phyloP scores from a whole-genome alignment of 805 yeast genomes.

The Schwanniomyces vanrijiae region DNA sequence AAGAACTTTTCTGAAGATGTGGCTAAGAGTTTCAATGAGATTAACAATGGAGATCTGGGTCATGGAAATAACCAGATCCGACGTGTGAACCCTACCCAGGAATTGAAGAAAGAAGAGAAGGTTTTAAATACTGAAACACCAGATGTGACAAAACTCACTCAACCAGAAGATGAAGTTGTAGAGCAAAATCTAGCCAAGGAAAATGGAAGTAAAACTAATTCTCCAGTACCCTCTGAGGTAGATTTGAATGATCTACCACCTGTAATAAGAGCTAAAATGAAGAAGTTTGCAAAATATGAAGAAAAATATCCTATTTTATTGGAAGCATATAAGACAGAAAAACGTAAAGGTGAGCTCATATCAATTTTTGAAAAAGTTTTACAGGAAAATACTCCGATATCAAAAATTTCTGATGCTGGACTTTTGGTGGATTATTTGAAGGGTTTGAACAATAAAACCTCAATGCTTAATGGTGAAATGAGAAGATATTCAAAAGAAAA shows the following conservation, averaged over 20 bases:
- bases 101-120: constrained; percentile 32
- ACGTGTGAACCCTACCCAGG: constrained; percentile 20
- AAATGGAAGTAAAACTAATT: constrained; percentile 6
- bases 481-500: constrained; percentile 42
- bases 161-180: constrained; percentile 45
- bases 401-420: constrained; percentile 71
- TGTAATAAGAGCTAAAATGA: constrained; percentile 59
- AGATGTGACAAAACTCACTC: constrained; percentile 42
- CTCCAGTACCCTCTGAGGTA: constrained; percentile 1
- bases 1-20: constrained; percentile 46
- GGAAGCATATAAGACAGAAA: constrained; percentile 83
- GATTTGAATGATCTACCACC: constrained; percentile 51
- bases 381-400: constrained; percentile 78
- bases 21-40: constrained; percentile 42
- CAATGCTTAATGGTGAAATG: constrained; percentile 65
- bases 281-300: constrained; percentile 83
- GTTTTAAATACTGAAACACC: constrained; percentile 48
- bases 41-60: constrained; percentile 17
- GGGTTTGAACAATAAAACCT: constrained; percentile 59
- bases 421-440: constrained; percentile 67
- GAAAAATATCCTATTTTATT: constrained; percentile 83
- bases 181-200: constrained; percentile 10
- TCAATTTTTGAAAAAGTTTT: constrained; percentile 65
- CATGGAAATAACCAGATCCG: constrained; percentile 3
- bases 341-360: constrained; percentile 61